Evolutionary conservation across 2,329 filamentous ascomycete genomes (phyloP).

Genomic region (Lachnellula suecica): DNA sequence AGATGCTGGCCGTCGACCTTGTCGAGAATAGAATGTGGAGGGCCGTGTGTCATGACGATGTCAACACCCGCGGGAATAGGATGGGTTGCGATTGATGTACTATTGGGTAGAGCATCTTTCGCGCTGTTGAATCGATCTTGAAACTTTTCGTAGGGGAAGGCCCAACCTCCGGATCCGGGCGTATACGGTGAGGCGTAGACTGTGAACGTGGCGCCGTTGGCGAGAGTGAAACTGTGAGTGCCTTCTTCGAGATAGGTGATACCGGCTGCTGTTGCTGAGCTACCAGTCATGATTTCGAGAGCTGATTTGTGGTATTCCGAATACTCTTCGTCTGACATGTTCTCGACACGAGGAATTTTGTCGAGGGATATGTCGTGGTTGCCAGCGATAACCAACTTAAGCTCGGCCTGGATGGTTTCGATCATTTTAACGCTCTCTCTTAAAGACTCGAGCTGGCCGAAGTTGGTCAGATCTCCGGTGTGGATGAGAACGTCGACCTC

Average conservation of each 20-base stretch:
- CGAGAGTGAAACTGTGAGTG: constrained; percentile 22
- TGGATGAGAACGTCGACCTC: constrained; percentile 37
- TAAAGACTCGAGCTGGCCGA: constrained; percentile 27
- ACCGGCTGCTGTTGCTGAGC: constrained; percentile 16
- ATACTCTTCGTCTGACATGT: constrained; percentile 23
- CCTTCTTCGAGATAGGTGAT: constrained; percentile 28
- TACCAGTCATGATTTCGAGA: constrained; percentile 13
- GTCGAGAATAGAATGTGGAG: constrained; percentile 33
- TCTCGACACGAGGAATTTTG: constrained; percentile 3
- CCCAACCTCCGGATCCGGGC: constrained; percentile 21
- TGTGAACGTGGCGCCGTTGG: constrained; percentile 20
- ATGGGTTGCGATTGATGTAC: constrained; percentile 10
- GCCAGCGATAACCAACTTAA: constrained; percentile 62
- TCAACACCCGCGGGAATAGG: constrained; percentile 27
- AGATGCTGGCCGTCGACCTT: constrained; percentile 24
- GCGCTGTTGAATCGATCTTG: constrained; percentile 20
- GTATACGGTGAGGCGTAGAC: constrained; percentile 30
- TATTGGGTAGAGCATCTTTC: neutral
- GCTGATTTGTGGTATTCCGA: constrained; percentile 7
- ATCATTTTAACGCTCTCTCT: constrained; percentile 25
- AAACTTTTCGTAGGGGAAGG: constrained; percentile 22
- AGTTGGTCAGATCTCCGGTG: constrained; percentile 38
- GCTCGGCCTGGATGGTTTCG: constrained; percentile 44
- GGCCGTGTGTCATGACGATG: constrained; percentile 39
- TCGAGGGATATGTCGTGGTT: constrained; percentile 63